These are phyloP conservation scores for Cetraspora pellucida DNA, from an alignment of 192 early-diverging fungal species.

Conservation along the genomic window DNA sequence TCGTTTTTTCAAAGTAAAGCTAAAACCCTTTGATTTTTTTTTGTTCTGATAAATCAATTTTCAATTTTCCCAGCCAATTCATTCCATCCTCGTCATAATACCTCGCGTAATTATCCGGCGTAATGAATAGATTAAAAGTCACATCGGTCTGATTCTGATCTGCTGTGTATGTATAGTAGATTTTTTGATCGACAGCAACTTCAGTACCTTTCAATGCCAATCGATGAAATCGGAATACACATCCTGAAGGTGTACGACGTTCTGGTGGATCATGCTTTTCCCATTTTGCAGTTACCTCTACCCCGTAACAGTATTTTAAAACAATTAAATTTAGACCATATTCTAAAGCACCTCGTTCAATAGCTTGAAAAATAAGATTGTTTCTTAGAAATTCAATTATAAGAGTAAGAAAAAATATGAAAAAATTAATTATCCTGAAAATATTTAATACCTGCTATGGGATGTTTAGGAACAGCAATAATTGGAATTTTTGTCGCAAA, in stretches of 20 bases:
- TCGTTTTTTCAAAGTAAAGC: too few relatives aligned
- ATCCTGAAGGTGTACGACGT: not conserved
- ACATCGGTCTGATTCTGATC: conserved; percentile 20
- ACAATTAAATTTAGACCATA: conserved; percentile 25
- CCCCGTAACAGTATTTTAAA: too few relatives aligned
- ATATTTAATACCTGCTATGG: conserved; percentile 32
- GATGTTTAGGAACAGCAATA: conserved; percentile 35
- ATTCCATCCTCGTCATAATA: conserved; percentile 35
- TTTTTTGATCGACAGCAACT: conserved; percentile 33
- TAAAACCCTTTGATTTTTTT: too few relatives aligned
- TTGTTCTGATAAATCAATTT: conserved; percentile 30
- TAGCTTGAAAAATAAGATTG: conserved; percentile 31
- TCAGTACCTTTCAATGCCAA: conserved; percentile 17
- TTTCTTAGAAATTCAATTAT: too few relatives aligned
- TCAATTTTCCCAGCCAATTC: conserved; percentile 25
- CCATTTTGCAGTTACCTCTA: conserved; percentile 22
- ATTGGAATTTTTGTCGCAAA: conserved; percentile 36
- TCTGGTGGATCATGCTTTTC: conserved; percentile 25
- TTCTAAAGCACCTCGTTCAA: conserved; percentile 50
- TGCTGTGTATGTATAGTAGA: not conserved
- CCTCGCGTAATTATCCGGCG: conserved; percentile 6
- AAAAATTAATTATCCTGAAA: too few relatives aligned
- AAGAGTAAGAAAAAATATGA: too few relatives aligned
- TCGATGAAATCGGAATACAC: conserved; percentile 22
- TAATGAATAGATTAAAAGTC: conserved; percentile 24